Percentiles rank a stretch among this genome's conserved stretches.
Conservation (phyloP, 345 rosid species). For the Euphorbia tirucalli region DNA sequence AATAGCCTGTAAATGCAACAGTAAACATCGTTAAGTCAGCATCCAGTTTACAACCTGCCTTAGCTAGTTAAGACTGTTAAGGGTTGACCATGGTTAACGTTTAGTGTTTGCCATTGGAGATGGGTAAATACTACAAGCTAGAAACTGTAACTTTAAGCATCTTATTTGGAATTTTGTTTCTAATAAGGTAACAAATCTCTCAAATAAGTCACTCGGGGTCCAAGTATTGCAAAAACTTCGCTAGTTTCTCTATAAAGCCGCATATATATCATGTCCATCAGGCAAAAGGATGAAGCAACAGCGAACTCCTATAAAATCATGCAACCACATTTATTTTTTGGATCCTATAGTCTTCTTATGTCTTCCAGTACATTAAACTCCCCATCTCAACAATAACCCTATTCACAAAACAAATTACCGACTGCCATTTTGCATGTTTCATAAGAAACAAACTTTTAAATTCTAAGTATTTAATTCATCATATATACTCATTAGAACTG, state of each 20-base stretch:
- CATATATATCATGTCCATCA: background rate
- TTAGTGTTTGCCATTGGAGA: background rate
- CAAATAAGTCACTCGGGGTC: background rate
- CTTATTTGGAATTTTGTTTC: background rate
- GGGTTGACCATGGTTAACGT: background rate
- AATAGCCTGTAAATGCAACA: constrained; percentile 56
- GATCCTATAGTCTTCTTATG: background rate
- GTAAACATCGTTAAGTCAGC: background rate
- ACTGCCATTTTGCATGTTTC: constrained; percentile 3
- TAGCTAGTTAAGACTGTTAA: background rate
- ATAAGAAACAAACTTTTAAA: background rate
- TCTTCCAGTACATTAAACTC: background rate
- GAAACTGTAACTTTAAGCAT: background rate
- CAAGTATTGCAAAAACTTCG: background rate
- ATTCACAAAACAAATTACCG: background rate
- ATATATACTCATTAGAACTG: background rate
- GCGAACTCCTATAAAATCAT: background rate
- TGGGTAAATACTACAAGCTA: background rate
- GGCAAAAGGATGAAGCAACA: background rate
- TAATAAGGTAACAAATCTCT: background rate
- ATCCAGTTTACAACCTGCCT: background rate
- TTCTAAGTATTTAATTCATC: background rate
- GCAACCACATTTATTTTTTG: background rate
- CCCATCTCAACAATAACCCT: background rate
- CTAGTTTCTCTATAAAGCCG: background rate